A percentile compares a stretch with the other conserved stretches of the same genome.
phyloP scores from a whole-genome alignment of 129 eudicot genomes.

The Lactuca sativa region DNA sequence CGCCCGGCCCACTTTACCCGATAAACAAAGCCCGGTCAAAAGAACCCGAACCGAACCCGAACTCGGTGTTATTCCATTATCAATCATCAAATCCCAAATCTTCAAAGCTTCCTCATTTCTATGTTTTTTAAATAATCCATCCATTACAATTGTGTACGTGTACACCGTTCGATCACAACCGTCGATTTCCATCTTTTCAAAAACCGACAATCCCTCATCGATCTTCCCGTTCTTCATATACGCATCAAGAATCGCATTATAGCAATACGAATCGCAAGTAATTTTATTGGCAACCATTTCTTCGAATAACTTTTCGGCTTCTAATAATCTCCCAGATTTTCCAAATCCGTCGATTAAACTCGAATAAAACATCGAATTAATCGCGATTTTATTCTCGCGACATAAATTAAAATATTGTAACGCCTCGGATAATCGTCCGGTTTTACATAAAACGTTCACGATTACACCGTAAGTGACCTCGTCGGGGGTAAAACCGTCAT shows the following conservation, averaged over 20 bases:
- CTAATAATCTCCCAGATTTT: slow-evolving; percentile 71
- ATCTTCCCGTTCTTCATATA: slow-evolving; percentile 57
- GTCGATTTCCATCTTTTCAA: slow-evolving; percentile 71
- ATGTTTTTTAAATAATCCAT: slow-evolving; percentile 65
- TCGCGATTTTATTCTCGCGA: slow-evolving; percentile 44
- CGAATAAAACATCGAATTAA: slow-evolving; percentile 67
- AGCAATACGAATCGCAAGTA: slow-evolving; percentile 85
- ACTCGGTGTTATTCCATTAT: slow-evolving; percentile 85
- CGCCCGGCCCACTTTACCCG: slow-evolving; percentile 87
- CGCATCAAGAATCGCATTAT: slow-evolving; percentile 76
- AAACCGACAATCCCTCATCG: slow-evolving; percentile 66
- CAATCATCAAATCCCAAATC: slow-evolving; percentile 87
- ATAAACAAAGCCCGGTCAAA: slow-evolving; percentile 84
- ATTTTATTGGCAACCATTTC: slow-evolving; percentile 74
- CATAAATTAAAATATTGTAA: slow-evolving; percentile 57
- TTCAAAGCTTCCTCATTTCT: slow-evolving; percentile 81
- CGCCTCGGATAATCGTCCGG: slow-evolving; percentile 77
- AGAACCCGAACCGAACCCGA: slow-evolving; percentile 83
- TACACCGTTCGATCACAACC: slow-evolving; percentile 91
- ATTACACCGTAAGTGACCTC: slow-evolving; percentile 89
- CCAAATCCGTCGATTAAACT: slow-evolving; percentile 91
- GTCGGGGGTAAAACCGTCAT: slow-evolving; percentile 70
- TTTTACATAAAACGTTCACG: slow-evolving; percentile 80
- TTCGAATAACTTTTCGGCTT: slow-evolving; percentile 71
- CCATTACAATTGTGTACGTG: slow-evolving; percentile 77